A percentile compares a stretch with the other conserved stretches of the same genome.
phyloP scores from a whole-genome alignment of 2,329 filamentous ascomycete genomes.

The Lasiodiplodia theobromae region DNA sequence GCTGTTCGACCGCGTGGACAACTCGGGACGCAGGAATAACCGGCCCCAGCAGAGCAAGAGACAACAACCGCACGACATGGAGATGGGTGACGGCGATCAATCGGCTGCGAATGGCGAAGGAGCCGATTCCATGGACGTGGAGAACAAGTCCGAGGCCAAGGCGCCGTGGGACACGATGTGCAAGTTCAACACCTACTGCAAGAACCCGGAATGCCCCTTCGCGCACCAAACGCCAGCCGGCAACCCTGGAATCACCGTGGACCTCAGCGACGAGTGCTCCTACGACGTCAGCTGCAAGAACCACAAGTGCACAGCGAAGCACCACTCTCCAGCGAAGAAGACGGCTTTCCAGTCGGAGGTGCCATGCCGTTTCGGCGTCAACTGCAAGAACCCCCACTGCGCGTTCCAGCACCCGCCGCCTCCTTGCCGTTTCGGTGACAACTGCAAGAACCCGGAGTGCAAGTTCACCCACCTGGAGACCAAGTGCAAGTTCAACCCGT shows the following conservation, averaged over 20 bases:
- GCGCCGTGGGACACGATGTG: conserved; percentile 73
- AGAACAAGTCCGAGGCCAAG: conserved; percentile 61
- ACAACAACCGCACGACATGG: conserved; percentile 41
- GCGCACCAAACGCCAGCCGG: conserved; percentile 94
- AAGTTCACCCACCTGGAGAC: conserved; percentile 88
- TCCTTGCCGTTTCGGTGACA: conserved; percentile 87
- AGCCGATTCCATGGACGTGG: conserved; percentile 62
- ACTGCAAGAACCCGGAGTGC: conserved; percentile 82
- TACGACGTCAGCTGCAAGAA: conserved; percentile 96
- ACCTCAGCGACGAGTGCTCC: conserved; percentile 79
- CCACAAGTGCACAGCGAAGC: conserved; percentile 87
- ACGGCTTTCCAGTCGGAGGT: conserved; percentile 80
- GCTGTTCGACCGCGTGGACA: conserved; percentile 75
- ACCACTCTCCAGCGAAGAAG: conserved; percentile 88
- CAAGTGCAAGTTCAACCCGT: conserved; percentile 90
- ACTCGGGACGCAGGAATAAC: conserved; percentile 37
- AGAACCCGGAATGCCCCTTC: conserved; percentile 88
- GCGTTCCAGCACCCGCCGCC: conserved; percentile 92
- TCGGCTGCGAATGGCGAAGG: conserved; percentile 50
- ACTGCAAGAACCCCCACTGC: conserved; percentile 82
- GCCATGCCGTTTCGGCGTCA: conserved; percentile 90
- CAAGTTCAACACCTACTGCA: conserved; percentile 88
- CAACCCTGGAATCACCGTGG: conserved; percentile 76
- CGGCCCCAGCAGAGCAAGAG: conserved; percentile 61
- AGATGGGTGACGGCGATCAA: conserved; percentile 44